A percentile compares a stretch with the other conserved stretches of the same genome.
Conservation (phyloP, 1,139 yeast species). For the Pneumocystis jirovecii region DNA sequence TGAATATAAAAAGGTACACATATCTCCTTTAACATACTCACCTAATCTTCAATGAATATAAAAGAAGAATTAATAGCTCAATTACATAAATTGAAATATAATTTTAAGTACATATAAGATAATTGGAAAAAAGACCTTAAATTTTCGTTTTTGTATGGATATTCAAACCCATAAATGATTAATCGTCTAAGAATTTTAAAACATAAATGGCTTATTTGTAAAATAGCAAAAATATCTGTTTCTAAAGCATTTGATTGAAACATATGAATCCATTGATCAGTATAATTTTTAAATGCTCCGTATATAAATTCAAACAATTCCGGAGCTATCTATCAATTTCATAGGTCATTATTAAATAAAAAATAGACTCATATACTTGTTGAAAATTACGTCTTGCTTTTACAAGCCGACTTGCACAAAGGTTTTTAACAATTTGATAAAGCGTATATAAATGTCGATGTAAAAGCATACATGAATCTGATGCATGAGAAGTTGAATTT, state of each 20-base stretch:
- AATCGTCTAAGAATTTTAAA: conserved; percentile 61
- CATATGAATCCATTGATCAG: conserved; percentile 44
- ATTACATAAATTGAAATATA: conserved; percentile 39
- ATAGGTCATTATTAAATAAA: neutral
- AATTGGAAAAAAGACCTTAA: conserved; percentile 45
- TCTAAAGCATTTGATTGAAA: neutral
- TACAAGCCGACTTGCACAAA: conserved; percentile 69
- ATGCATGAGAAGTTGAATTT: conserved; percentile 21
- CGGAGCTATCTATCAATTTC: conserved; percentile 28
- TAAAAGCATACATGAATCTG: conserved; percentile 36
- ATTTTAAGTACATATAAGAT: conserved; percentile 46
- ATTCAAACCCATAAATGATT: conserved; percentile 61
- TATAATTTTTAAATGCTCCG: conserved; percentile 43
- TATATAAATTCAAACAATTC: conserved; percentile 44
- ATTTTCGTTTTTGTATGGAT: conserved; percentile 45
- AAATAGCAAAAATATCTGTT: neutral
- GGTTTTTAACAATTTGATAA: conserved; percentile 60
- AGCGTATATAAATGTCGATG: conserved; percentile 51
- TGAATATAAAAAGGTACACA: conserved; percentile 1
- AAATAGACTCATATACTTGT: conserved; percentile 27
- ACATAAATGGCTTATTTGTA: conserved; percentile 27
- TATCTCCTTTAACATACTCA: neutral
- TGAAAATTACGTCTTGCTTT: conserved; percentile 68
- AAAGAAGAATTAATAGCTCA: conserved; percentile 23
- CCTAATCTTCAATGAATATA: neutral